Evolutionary conservation across 257 asterid species (phyloP).

Genomic region (Fraxinus pennsylvanica): DNA sequence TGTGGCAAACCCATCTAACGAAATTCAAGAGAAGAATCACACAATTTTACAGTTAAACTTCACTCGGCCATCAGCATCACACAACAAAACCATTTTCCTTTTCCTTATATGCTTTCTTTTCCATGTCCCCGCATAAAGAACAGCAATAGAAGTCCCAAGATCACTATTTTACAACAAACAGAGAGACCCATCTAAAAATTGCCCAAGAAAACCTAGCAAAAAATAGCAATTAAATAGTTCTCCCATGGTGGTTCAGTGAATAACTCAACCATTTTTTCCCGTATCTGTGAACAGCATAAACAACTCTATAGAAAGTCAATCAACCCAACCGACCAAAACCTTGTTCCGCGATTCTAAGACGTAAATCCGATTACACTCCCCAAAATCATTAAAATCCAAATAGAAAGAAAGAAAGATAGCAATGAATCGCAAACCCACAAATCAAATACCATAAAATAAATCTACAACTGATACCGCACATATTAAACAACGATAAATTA

Average conservation of each 20-base stretch:
- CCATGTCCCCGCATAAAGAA: slow-evolving; percentile 4
- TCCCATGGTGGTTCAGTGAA: not conserved
- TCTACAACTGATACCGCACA: not conserved
- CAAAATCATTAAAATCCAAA: not conserved
- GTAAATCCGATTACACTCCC: not conserved
- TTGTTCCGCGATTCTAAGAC: not conserved
- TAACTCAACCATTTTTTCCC: not conserved
- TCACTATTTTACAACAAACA: not conserved
- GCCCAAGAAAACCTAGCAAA: not conserved
- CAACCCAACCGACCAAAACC: not conserved
- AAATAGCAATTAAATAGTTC: not conserved
- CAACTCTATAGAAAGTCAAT: not conserved
- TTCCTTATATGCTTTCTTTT: not conserved
- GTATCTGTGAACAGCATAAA: not conserved
- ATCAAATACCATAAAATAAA: slow-evolving; percentile 1
- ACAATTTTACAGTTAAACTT: not conserved
- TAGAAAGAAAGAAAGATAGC: not conserved
- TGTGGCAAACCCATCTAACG: not conserved
- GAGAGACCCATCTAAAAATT: not conserved
- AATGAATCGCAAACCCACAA: not conserved
- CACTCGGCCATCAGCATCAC: not conserved
- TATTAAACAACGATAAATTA: not conserved
- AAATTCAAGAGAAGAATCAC: not conserved
- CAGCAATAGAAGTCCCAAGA: not conserved
- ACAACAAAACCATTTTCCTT: not conserved